Percentiles rank a stretch among this genome's conserved stretches.
Conservation (phyloP, 164 flowering plant genomes). For the Stephania cephalantha region DNA sequence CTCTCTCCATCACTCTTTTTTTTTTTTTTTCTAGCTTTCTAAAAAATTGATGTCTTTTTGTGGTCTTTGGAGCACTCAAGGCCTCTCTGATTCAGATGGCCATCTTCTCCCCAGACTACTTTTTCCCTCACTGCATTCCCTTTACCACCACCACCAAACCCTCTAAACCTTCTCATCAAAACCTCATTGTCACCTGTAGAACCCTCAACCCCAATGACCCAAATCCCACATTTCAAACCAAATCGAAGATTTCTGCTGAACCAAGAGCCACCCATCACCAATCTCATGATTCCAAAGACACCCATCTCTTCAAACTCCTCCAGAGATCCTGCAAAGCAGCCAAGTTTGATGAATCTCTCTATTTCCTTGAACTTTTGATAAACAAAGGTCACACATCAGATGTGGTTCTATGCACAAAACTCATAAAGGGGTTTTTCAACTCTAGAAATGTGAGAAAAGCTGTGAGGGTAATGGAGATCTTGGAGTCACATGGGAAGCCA, state of each 20-base stretch:
- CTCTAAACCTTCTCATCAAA: slow-evolving; percentile 21
- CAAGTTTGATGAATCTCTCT: slow-evolving; percentile 50
- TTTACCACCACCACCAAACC: slow-evolving; percentile 22
- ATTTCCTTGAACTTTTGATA: slow-evolving; percentile 57
- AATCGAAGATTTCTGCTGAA: slow-evolving; percentile 27
- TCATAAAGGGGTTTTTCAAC: slow-evolving; percentile 56
- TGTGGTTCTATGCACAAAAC: slow-evolving; percentile 75
- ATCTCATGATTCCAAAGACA: slow-evolving; percentile 37
- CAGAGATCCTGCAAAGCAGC: slow-evolving; percentile 63
- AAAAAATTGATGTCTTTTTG: not conserved
- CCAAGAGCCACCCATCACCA: slow-evolving; percentile 29
- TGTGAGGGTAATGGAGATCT: slow-evolving; percentile 53
- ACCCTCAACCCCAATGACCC: slow-evolving; percentile 15
- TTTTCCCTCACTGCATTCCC: slow-evolving; percentile 24
- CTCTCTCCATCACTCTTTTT: not conserved
- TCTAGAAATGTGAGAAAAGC: slow-evolving; percentile 47
- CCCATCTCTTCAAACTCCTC: slow-evolving; percentile 52
- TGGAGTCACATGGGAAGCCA: slow-evolving; percentile 58
- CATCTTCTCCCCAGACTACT: slow-evolving; percentile 22
- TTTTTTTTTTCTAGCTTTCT: not conserved
- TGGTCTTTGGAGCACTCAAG: not conserved
- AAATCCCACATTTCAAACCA: slow-evolving; percentile 17
- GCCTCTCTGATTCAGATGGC: slow-evolving; percentile 20
- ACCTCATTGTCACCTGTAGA: slow-evolving; percentile 18
- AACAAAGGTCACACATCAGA: slow-evolving; percentile 60